A percentile compares a stretch with the other conserved stretches of the same genome.
Evolutionary conservation across 164 flowering plant species (phyloP).

Genomic region (Litsea cubeba): DNA sequence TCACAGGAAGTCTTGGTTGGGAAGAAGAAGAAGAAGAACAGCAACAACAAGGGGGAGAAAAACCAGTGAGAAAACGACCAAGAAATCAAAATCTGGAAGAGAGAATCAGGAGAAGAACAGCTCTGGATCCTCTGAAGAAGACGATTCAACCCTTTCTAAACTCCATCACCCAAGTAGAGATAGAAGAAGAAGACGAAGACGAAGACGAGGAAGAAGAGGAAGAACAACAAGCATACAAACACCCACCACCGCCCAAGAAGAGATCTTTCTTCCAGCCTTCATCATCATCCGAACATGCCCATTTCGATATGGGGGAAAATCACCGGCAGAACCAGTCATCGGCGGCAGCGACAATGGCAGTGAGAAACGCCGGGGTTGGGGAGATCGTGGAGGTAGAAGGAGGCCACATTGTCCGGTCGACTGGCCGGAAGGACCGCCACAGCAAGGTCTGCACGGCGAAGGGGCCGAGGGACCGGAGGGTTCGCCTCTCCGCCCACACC

Average conservation of each 20-base stretch:
- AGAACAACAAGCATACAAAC: slow-evolving; percentile 9
- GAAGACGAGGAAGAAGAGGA: background rate
- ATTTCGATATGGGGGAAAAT: slow-evolving; percentile 45
- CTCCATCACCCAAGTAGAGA: slow-evolving; percentile 11
- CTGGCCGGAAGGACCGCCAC: slow-evolving; percentile 45
- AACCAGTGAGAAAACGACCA: slow-evolving; percentile 20
- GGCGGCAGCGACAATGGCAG: slow-evolving; percentile 38
- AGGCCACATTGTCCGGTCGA: slow-evolving; percentile 48
- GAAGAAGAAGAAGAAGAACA: slow-evolving; percentile 9
- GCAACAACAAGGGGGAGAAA: slow-evolving; percentile 12
- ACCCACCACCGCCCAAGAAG: slow-evolving; percentile 39
- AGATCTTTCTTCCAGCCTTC: slow-evolving; percentile 26
- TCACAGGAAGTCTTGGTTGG: background rate
- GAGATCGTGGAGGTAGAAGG: slow-evolving; percentile 58
- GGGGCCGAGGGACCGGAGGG: slow-evolving; percentile 46
- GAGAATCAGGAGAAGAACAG: slow-evolving; percentile 26
- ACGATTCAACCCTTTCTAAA: slow-evolving; percentile 13
- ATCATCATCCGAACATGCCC: slow-evolving; percentile 37
- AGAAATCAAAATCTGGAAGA: slow-evolving; percentile 60
- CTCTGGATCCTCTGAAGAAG: slow-evolving; percentile 85
- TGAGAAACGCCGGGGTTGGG: slow-evolving; percentile 27
- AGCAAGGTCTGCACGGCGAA: slow-evolving; percentile 52
- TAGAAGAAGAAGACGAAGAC: slow-evolving; percentile 6
- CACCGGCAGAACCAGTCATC: slow-evolving; percentile 31
- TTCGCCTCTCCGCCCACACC: slow-evolving; percentile 44